phyloP scores from a whole-genome alignment of 2,329 filamentous ascomycete species.

The Penicillium sp. region DNA sequence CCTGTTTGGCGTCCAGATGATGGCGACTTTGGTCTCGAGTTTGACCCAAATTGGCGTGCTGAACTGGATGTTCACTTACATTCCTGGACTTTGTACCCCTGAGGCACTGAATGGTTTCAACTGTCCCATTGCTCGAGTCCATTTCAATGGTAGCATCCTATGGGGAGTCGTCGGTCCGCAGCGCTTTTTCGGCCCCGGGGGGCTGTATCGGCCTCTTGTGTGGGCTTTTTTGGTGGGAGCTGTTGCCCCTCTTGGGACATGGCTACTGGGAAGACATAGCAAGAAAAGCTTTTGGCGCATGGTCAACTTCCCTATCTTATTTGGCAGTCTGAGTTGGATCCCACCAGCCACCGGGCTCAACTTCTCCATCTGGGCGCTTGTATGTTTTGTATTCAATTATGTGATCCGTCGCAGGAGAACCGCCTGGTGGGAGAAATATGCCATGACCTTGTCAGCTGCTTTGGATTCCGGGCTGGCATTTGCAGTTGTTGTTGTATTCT shows the following conservation, averaged over 20 bases:
- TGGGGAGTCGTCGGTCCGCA: slow-evolving; percentile 84
- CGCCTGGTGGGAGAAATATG: slow-evolving; percentile 91
- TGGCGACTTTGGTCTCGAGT: slow-evolving; percentile 66
- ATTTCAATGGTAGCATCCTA: slow-evolving; percentile 86
- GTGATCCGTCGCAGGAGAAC: slow-evolving; percentile 65
- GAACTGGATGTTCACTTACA: slow-evolving; percentile 85
- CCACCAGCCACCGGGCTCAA: slow-evolving; percentile 82
- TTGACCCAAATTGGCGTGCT: slow-evolving; percentile 79
- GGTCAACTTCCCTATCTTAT: slow-evolving; percentile 78
- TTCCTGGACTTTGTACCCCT: slow-evolving; percentile 73
- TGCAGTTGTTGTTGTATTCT: slow-evolving; percentile 79
- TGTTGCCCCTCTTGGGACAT: slow-evolving; percentile 70
- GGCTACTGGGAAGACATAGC: slow-evolving; percentile 63
- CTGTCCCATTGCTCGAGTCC: slow-evolving; percentile 80
- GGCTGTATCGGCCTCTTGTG: slow-evolving; percentile 72
- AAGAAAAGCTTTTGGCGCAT: slow-evolving; percentile 66
- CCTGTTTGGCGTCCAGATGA: slow-evolving; percentile 60
- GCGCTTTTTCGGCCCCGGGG: slow-evolving; percentile 75
- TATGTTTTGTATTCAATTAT: slow-evolving; percentile 82
- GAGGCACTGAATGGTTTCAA: slow-evolving; percentile 83
- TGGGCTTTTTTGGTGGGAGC: slow-evolving; percentile 81
- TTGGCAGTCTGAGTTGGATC: slow-evolving; percentile 81
- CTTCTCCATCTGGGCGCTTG: slow-evolving; percentile 81
- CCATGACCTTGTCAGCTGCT: slow-evolving; percentile 81
- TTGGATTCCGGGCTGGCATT: slow-evolving; percentile 80